These are phyloP conservation scores for Amylostereum areolatum DNA, from an alignment of 1,284 basidiomycete genomes.

Conservation along the genomic window DNA sequence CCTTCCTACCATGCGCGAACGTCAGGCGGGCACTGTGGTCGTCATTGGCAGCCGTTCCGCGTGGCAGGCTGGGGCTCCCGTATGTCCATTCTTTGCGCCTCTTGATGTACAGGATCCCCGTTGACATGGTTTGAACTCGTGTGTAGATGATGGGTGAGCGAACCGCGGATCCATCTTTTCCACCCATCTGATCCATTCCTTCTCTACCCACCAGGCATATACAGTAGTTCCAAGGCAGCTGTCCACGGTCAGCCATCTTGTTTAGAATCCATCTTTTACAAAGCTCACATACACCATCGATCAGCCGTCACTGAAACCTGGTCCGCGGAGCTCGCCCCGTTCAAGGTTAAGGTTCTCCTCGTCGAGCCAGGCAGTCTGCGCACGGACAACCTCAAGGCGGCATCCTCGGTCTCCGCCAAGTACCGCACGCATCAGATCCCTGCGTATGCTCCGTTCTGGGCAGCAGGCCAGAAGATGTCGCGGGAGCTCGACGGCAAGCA, in stretches of 20 bases:
- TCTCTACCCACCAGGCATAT: constrained; percentile 19
- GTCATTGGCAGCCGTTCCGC: constrained; percentile 29
- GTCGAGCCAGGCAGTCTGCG: constrained; percentile 41
- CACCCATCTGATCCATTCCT: not conserved
- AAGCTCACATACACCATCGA: constrained; percentile 11
- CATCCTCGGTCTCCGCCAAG: constrained; percentile 25
- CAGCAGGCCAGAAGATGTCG: constrained; percentile 15
- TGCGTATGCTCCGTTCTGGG: constrained; percentile 16
- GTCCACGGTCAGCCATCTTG: constrained; percentile 23
- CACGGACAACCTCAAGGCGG: constrained; percentile 28
- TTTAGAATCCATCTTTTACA: not conserved
- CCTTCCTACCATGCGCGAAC: constrained; percentile 31
- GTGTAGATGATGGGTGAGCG: not conserved
- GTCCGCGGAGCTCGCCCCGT: constrained; percentile 32
- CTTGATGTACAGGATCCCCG: not conserved
- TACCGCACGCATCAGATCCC: not conserved
- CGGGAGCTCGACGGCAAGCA: constrained; percentile 20
- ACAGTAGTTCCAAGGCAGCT: constrained; percentile 30
- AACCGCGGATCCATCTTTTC: not conserved
- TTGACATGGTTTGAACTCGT: not conserved
- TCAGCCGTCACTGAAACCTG: constrained; percentile 30
- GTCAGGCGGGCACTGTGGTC: constrained; percentile 26
- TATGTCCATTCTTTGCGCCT: too few species aligned
- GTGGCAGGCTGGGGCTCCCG: constrained; percentile 15
- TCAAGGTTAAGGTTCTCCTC: constrained; percentile 36